Conservation (phyloP, 805 yeast species). For the Wickerhamomyces alni region DNA sequence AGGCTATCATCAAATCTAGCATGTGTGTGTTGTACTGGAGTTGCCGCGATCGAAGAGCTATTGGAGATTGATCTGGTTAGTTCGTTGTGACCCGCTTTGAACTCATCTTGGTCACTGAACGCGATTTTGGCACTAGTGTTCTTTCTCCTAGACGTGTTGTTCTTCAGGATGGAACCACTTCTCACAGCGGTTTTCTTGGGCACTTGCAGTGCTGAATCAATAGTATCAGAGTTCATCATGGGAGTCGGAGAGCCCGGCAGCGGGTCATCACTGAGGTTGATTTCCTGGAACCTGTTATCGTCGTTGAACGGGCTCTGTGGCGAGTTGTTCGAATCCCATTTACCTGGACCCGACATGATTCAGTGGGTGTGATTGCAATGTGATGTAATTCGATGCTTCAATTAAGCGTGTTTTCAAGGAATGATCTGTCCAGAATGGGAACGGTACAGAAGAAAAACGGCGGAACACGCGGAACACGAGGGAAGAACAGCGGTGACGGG, state of each 20-base stretch:
- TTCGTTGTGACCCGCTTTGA: slow-evolving; percentile 14
- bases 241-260: neutral
- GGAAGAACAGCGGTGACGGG: no score
- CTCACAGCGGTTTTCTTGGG: slow-evolving; percentile 8
- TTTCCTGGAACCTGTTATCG: slow-evolving; percentile 19
- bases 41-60: slow-evolving; percentile 18
- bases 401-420: no score
- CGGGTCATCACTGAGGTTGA: slow-evolving; percentile 16
- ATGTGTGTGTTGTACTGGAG: slow-evolving; percentile 20
- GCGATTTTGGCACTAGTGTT: slow-evolving; percentile 18
- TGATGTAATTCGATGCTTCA: no score
- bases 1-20: slow-evolving; percentile 21
- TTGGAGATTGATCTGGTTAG: slow-evolving; percentile 13
- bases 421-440: no score
- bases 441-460: no score
- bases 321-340: slow-evolving; percentile 13
- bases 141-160: slow-evolving; percentile 7
- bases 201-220: neutral
- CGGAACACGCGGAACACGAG: no score
- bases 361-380: no score
- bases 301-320: slow-evolving; percentile 24
- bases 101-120: slow-evolving; percentile 16
- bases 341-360: neutral
- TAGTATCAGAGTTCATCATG: neutral
- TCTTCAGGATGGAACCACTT: slow-evolving; percentile 20